Base-by-base conservation (phyloP, 2,329 filamentous ascomycete genomes). In the Oidium heveae region DNA sequence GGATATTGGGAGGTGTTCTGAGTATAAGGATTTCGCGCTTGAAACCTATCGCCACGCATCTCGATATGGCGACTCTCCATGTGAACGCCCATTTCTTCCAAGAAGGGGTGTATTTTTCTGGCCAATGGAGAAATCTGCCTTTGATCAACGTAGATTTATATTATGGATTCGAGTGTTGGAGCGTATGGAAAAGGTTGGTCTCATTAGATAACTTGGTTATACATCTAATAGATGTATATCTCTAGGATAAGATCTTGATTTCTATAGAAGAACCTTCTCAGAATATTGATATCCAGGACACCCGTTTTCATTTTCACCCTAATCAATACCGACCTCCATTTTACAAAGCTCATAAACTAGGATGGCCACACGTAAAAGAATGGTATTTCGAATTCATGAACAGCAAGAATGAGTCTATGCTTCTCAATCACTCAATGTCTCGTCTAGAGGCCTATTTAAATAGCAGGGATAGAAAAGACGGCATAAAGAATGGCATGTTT, bases 311-410 rank as follows among this genome's bases (percentile, higher is more conserved):
- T 32, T 51, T 51, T 51, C 28, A 51, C 12, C 32, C 8, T 18
- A 51, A 34, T 18, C 33, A 51, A 18, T 51, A 32, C 28, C 28
- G 47, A n/a, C 47, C 47, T 16, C 47, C 47, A 28, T 51, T 32
- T 34, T 33, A 16, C 12, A 51, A 51, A 51, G 47, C 47, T n/a
- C 22, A 34, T 9, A 51, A 51, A n/a, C 28, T 51, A 15, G 15
- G 33, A n/a, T 51, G 47, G 47, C 47, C 47, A 33, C 47, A 51
- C 15, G 47, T 51, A n/a, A 51, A 51, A 32, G 47, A 51, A 34
- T 51, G 47, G 47, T 51, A 51, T 18, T 51, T 51, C 33, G 47
- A 51, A 28, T 51, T 32, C 24, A 51, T 51, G 47, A 51, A 51
- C 15, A 51, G 33, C 24, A 32, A 32, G 18, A 34, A 51, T 8